Base-by-base conservation (phyloP, 2,329 filamentous ascomycete genomes). In the Drechslera avenae region DNA sequence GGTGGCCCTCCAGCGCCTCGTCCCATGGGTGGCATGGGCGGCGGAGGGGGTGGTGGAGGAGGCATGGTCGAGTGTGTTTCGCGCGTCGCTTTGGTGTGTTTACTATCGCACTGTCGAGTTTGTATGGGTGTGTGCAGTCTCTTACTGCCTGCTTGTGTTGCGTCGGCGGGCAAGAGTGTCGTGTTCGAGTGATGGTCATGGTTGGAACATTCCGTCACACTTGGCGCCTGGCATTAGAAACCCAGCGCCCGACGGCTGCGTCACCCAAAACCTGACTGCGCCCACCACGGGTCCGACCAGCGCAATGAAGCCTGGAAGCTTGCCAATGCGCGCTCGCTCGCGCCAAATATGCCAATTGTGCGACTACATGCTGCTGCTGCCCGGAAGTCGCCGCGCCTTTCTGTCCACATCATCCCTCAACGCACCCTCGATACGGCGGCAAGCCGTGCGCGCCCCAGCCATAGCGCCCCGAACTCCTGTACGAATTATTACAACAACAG, bases 1-100 rank as follows among this genome's bases (percentile, higher is more conserved):
- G 70, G 70, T 21, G 68, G 69, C 26, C 69, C 68, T 56, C 69
- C 69, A 62, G 67, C 66, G 39, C 71, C 71, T 57, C 69, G 58
- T 36, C 71, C 71, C 66, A 72, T 71, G 51, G 69, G 68, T 46
- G 69, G 68, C 69, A 71, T 71, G 55, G 69, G 69, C 40, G 67
- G 68, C 45, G 67, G 68, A 59, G 70, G 70, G 49, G 70, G 71
- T 50, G 70, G 70, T 41, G 70, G 70, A 57, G 69, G 68, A 35
- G 42, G 49, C 49, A 52, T 52, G 19, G 14, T 48, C 37, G 31
- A 19, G 13, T 26, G 35, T 47, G 18, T 49, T 19, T 16, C 39
- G 50, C 43, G 31, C 19, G 32, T 51, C 39, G 31, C 19, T 33
- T 51, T 34, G 34, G 32, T 44, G 28, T 14, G 17, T 49, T 42